Percentiles rank a stretch among this genome's conserved stretches.
phyloP scores from a whole-genome alignment of 2,329 filamentous ascomycete species.

The Phyllosticta citriasiana region DNA sequence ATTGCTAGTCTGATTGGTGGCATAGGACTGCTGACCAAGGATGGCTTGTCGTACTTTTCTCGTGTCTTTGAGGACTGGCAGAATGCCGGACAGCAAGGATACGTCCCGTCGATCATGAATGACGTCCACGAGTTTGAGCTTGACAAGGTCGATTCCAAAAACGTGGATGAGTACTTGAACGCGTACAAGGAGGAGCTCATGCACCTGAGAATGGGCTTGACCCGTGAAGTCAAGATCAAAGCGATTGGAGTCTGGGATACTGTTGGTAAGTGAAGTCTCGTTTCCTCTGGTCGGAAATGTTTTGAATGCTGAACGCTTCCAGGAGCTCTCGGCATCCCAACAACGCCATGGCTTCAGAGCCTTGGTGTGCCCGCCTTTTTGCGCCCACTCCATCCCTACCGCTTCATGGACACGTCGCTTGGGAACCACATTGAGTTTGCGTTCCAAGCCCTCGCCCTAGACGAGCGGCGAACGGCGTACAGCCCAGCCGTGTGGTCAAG shows the following conservation, averaged over 20 bases:
- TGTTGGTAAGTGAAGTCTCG: constrained; percentile 26
- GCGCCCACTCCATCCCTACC: constrained; percentile 11
- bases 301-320: background rate
- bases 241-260: constrained; percentile 46
- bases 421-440: constrained; percentile 42
- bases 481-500: constrained; percentile 46
- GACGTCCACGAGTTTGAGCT: constrained; percentile 4
- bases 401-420: constrained; percentile 37
- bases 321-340: constrained; percentile 34
- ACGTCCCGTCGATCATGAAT: background rate
- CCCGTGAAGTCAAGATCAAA: constrained; percentile 37
- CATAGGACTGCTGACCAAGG: constrained; percentile 16
- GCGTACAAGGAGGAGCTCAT: constrained; percentile 31
- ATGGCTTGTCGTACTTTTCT: constrained; percentile 13
- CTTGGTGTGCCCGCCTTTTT: constrained; percentile 30
- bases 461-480: constrained; percentile 47
- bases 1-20: constrained; percentile 16
- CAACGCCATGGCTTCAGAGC: constrained; percentile 22
- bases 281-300: background rate
- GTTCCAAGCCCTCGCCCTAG: constrained; percentile 50
- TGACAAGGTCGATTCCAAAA: background rate
- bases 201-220: constrained; percentile 24
- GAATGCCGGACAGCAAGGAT: constrained; percentile 11
- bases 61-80: constrained; percentile 14
- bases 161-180: constrained; percentile 11